phyloP scores from a whole-genome alignment of 1,139 yeast genomes.

The Candida sp. region DNA sequence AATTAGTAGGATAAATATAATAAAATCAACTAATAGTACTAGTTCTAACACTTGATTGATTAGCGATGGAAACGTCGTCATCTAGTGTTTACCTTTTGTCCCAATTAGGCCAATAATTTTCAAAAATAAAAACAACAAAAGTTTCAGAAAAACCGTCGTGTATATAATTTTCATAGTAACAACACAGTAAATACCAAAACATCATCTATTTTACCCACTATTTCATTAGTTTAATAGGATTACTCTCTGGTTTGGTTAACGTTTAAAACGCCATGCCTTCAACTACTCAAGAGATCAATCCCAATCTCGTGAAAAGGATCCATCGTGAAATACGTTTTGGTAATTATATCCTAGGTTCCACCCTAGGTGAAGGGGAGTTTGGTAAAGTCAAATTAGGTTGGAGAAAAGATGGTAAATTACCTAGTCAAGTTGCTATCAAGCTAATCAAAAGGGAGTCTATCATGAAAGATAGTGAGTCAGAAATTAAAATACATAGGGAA shows the following conservation, averaged over 20 bases:
- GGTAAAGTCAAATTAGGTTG: conserved; percentile 98
- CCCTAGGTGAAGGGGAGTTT: conserved; percentile 98
- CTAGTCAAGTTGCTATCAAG: conserved; percentile 91
- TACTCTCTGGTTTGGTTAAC: too few species aligned
- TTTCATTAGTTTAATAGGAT: too few species aligned
- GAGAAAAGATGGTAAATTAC: conserved; percentile 76
- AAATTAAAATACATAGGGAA: conserved; percentile 87
- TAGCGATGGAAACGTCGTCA: not conserved
- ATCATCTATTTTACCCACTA: too few species aligned
- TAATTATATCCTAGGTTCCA: conserved; percentile 82
- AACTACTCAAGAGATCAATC: conserved; percentile 1
- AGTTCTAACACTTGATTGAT: not conserved
- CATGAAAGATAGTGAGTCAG: conserved; percentile 79
- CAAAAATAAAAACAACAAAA: too few species aligned
- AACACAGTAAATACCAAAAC: not conserved
- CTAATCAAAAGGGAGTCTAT: conserved; percentile 84
- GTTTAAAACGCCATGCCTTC: not conserved
- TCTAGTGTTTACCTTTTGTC: not conserved
- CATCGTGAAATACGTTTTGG: conserved; percentile 76
- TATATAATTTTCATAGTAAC: not conserved
- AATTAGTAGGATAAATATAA: too few species aligned
- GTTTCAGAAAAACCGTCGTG: not conserved
- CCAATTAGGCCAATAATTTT: not conserved
- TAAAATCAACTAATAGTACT: too few species aligned
- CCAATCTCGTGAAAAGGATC: conserved; percentile 15